Base-by-base conservation (phyloP, 2,329 filamentous ascomycete species). In the Paecilomyces fulvus region DNA sequence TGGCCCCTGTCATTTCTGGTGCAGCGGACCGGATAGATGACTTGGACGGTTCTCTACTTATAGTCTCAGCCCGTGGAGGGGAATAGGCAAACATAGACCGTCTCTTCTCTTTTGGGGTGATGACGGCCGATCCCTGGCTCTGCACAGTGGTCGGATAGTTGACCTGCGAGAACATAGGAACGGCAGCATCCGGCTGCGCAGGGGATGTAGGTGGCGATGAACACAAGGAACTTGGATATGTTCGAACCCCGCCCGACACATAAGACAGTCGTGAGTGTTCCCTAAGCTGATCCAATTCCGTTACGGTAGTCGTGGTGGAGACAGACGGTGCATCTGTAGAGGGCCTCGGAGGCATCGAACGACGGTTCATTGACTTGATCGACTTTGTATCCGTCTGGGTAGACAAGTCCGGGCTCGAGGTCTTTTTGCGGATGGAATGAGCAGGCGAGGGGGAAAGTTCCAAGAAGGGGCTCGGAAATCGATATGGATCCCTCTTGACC, bases 401-500 rank as follows among this genome's bases (percentile, higher is more conserved):
- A 12, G 11, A 53, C 31, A 51, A 20, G 12, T 59, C 58, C 33
- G 57, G 55, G 51, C 55, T 49, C 6, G 52, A 57, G 30, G 53
- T 55, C 30, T 58, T 56, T 23, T 55, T 55, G 30, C 30, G 46
- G n/a, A 55, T 37, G n/a, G 59, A 51, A 50, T 51, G 28, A 12
- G 46, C 51, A 17, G 56, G 30, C 3, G 55, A 52, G 3, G 2
- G 56, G 7, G 49, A 11, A 11, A 49, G 46, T 20, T 50, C 33
- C 11, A 55, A 53, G 12, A 50, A 49, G 12, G 48, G 52, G 25
- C 53, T 49, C 20, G 51, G 28, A 57, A 70, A 67, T 3, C 67
- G 65, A 59, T 70, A 67, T 0, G 67, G 65, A 55, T 70, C 70
- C 55, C 64, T 72, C 58, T 66, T 69, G n/a, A 72, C 68, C 59